Conservation (phyloP, 148 eudicot genomes). For the Fagopyrum esculentum region DNA sequence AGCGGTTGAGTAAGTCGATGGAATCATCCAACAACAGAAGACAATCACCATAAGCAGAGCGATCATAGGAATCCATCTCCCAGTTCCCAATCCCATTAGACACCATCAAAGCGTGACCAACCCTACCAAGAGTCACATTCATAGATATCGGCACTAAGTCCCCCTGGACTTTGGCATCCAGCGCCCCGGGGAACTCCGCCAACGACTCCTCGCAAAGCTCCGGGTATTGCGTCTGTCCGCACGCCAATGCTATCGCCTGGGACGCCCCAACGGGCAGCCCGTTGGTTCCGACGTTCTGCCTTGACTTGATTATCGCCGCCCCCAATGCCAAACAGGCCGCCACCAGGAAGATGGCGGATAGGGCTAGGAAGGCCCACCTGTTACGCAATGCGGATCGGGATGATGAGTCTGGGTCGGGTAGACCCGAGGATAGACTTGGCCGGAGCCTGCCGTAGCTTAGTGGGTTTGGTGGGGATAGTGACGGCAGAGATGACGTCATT, state of each 20-base stretch:
- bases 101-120: constrained; percentile 37
- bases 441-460: constrained; percentile 9
- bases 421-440: background rate
- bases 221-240: constrained; percentile 46
- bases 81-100: constrained; percentile 42
- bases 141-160: constrained; percentile 75
- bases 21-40: constrained; percentile 69
- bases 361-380: background rate
- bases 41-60: constrained; percentile 83
- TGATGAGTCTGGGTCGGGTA: background rate
- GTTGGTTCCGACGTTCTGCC: background rate
- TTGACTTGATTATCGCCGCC: background rate
- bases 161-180: constrained; percentile 20
- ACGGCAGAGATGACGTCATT: constrained; percentile 10
- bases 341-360: background rate
- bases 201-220: constrained; percentile 38
- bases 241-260: constrained; percentile 31
- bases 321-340: background rate
- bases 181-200: constrained; percentile 49
- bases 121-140: constrained; percentile 47
- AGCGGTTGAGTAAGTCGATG: constrained; percentile 46
- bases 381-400: background rate
- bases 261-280: constrained; percentile 21
- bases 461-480: constrained; percentile 3
- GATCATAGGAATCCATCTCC: constrained; percentile 36